Evolutionary conservation across 345 rosid genomes (phyloP), one percentile per base, ranked within the genome.

Genomic region (Eucalyptus regnans): DNA sequence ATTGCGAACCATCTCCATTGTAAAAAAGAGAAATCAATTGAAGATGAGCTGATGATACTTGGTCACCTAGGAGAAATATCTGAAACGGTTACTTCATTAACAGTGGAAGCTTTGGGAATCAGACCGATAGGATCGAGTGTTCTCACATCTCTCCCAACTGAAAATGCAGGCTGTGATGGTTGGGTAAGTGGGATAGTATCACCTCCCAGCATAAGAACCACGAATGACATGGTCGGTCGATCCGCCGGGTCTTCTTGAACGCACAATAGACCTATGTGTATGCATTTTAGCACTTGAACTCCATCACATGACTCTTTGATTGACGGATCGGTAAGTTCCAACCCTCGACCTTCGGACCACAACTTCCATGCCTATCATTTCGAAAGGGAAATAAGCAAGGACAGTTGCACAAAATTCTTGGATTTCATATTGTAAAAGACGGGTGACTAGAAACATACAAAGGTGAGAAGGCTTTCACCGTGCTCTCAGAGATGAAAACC

Each of bases 161-260:
- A 89, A 50, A 89, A 93, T 58, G 93, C 91, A 13, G 93, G 93
- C 6, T 88, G 33, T 44, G 86, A 16, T 85, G 94, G 94, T 50
- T 3, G 41, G 54, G 91, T 87, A 88, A 91, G 91, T 7, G 83
- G 13, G 46, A 58, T 41, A 20, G 81, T 81, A 49, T 88, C 60
- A 2, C 48, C 64, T 43, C 64, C 54, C 12, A 88, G 22, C 87
- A 84, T 88, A 9, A 16, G 51, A 54, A 81, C 87, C 20, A 83
- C 83, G 13, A 58, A 6, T 3, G 80, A 54, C 88, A 87, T 66
- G 56, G 4, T 25, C 3, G 85, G 88, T 20, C 44, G 88, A 66
- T 20, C 44, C 44, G 20, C 58, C 2, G 44, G 23, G 1, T 87
- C 7, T 48, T 64, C 85, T 44, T 66, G 31, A 41, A 48, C 22